Conservation (phyloP, 2,329 filamentous ascomycete species). For the Nannizzia gypsea region DNA sequence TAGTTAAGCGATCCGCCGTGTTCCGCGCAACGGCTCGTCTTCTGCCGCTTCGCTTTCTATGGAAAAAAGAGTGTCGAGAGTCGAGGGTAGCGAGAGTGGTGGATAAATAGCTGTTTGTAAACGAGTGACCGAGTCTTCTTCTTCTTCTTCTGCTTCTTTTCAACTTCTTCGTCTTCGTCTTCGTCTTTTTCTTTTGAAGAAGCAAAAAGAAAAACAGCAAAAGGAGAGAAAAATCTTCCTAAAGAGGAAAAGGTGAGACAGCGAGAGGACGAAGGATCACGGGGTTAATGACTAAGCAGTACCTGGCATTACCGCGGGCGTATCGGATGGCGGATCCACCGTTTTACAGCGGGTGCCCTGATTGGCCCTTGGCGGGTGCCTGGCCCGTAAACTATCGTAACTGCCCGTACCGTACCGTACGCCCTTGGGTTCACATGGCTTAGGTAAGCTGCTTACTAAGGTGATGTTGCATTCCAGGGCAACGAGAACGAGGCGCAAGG, state of each 20-base stretch:
- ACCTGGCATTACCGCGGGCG: background rate
- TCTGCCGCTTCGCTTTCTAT: background rate
- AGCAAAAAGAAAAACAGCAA: background rate
- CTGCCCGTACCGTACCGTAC: background rate
- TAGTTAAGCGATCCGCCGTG: background rate
- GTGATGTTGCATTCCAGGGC: background rate
- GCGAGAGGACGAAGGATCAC: background rate
- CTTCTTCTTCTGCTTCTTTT: background rate
- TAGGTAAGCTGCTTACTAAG: background rate
- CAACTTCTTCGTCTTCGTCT: background rate
- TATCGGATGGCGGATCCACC: background rate
- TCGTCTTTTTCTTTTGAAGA: background rate
- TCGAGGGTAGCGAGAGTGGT: background rate
- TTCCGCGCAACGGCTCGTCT: background rate
- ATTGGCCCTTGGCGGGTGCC: background rate
- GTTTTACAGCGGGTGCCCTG: background rate
- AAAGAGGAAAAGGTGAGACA: constrained; percentile 5
- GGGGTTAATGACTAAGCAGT: background rate
- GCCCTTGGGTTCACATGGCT: background rate
- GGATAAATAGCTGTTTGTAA: background rate
- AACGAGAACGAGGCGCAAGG: too few species aligned
- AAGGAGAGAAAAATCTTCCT: background rate
- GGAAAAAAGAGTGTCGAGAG: background rate
- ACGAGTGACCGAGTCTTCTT: background rate
- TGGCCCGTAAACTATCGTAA: background rate